phyloP scores from a whole-genome alignment of 129 eudicot genomes.

The Pittosporum tobira region DNA sequence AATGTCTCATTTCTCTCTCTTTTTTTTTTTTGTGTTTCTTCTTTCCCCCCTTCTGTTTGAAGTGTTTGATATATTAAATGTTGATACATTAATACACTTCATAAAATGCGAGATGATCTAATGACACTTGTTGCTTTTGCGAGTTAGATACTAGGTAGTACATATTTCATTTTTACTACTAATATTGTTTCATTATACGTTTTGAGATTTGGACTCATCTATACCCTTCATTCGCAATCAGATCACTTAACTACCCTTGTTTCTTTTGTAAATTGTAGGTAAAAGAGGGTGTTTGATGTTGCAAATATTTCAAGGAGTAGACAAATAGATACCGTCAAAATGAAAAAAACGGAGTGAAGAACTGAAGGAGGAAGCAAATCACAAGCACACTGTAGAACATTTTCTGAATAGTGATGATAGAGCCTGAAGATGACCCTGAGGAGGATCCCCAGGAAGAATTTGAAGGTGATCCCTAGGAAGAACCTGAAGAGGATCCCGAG shows the following conservation, averaged over 20 bases:
- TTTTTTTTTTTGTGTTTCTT: too few species aligned
- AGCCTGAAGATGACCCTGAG: neutral
- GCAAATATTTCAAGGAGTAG: neutral
- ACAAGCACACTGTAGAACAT: neutral
- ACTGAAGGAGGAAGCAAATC: neutral
- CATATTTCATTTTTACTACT: neutral
- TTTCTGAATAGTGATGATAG: neutral
- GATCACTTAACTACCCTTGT: neutral
- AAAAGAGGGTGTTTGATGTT: neutral
- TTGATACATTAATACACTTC: neutral
- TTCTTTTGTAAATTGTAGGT: constrained; percentile 4
- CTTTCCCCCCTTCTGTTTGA: too few species aligned
- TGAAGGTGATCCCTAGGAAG: constrained; percentile 15
- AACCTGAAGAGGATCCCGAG: neutral
- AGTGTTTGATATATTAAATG: too few species aligned
- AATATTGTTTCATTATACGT: neutral
- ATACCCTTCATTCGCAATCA: neutral
- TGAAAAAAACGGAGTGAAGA: neutral
- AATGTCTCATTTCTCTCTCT: neutral
- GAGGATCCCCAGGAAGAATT: constrained; percentile 7
- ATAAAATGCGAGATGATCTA: neutral
- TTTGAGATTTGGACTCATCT: neutral
- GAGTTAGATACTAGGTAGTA: neutral
- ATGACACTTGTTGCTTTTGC: neutral
- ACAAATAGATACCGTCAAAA: neutral